These are phyloP conservation scores for Hortiboletus campestris DNA, from an alignment of 768 basidiomycete genomes.

Conservation along the genomic window DNA sequence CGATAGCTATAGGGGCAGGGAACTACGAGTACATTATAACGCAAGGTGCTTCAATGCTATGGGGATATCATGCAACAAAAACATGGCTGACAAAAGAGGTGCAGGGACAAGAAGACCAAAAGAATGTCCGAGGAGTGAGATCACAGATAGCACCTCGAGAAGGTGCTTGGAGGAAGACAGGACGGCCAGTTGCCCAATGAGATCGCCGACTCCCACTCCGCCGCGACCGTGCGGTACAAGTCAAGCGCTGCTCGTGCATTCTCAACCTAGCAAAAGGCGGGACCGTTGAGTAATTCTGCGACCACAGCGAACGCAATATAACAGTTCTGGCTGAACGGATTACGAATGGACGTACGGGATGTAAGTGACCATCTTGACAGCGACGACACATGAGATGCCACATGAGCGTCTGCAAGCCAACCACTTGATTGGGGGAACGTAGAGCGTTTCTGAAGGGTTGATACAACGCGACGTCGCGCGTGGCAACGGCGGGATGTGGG, in stretches of 20 bases:
- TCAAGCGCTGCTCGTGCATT: constrained; percentile 65
- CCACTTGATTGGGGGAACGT: constrained; percentile 59
- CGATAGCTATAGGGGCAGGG: constrained; percentile 8
- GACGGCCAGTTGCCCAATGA: constrained; percentile 69
- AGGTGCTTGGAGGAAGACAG: constrained; percentile 71
- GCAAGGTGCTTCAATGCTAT: constrained; percentile 14
- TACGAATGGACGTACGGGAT: constrained; percentile 55
- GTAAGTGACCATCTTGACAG: constrained; percentile 67
- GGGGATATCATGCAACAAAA: constrained; percentile 4
- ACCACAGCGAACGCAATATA: not conserved
- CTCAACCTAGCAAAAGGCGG: constrained; percentile 52
- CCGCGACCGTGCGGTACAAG: constrained; percentile 52
- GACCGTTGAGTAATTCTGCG: constrained; percentile 11
- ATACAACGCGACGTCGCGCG: constrained; percentile 80
- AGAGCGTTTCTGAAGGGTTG: constrained; percentile 75
- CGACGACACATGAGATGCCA: constrained; percentile 82
- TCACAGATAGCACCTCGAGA: constrained; percentile 75
- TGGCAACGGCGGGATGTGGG: constrained; percentile 73
- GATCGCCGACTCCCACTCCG: constrained; percentile 67
- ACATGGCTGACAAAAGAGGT: not conserved
- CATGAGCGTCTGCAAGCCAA: constrained; percentile 75
- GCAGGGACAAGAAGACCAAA: constrained; percentile 16
- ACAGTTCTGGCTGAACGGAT: not conserved
- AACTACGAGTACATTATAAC: constrained; percentile 24
- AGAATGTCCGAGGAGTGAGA: not conserved